Percentiles rank a stretch among this genome's conserved stretches.
Conservation (phyloP, 495 filamentous ascomycete species). For the Gamarada debralockiae region DNA sequence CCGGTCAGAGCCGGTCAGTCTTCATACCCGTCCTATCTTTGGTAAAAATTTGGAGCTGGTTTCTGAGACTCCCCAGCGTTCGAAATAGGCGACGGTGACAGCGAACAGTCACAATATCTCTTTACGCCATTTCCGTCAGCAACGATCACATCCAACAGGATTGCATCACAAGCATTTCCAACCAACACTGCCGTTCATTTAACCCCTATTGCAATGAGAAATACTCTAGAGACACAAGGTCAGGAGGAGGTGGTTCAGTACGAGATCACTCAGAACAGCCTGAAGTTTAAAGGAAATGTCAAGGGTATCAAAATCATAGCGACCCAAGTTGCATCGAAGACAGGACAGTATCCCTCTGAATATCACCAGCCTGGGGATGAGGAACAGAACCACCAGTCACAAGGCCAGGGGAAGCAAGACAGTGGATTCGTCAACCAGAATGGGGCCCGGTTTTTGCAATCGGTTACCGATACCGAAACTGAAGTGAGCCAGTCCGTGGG, state of each 20-base stretch:
- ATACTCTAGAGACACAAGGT: background rate
- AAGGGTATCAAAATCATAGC: constrained; percentile 3
- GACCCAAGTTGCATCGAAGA: constrained; percentile 7
- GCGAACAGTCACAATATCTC: constrained; percentile 1
- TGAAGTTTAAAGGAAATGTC: constrained; percentile 10
- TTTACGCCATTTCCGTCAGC: background rate
- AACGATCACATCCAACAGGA: no score
- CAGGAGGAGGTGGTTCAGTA: background rate
- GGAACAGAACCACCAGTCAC: background rate
- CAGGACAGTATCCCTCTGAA: background rate
- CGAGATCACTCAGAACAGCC: constrained; percentile 5
- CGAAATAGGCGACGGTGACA: background rate
- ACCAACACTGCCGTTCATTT: constrained; percentile 5
- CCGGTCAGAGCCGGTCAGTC: constrained; percentile 6
- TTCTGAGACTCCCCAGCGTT: background rate
- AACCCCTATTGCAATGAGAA: background rate
- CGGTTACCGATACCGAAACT: background rate
- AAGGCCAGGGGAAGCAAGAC: background rate
- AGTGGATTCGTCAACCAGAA: constrained; percentile 5
- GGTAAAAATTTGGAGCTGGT: background rate
- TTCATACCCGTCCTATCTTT: constrained; percentile 1
- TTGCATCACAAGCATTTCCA: background rate
- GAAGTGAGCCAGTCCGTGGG: constrained; percentile 5
- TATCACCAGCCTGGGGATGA: background rate
- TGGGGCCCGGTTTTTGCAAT: constrained; percentile 4